phyloP scores from a whole-genome alignment of 169 alveolate species.

The Plasmodium ovale region DNA sequence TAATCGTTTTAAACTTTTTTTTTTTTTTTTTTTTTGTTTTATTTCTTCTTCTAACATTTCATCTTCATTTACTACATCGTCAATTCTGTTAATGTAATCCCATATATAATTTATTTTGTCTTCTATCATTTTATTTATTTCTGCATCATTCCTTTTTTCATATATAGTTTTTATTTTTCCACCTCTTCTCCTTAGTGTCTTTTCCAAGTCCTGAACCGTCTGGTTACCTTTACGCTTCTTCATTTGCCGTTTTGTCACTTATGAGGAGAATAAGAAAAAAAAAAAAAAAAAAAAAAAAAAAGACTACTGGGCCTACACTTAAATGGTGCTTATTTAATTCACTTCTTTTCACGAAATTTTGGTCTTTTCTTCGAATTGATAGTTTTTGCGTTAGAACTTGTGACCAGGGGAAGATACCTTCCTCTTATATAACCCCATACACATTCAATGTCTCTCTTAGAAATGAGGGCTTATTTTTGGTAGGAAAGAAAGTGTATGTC shows the following conservation, averaged over 20 bases:
- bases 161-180: constrained; percentile 67
- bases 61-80: constrained; percentile 53
- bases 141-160: constrained; percentile 34
- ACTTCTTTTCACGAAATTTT: too few relatives aligned
- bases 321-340: not conserved
- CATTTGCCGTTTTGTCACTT: constrained; percentile 16
- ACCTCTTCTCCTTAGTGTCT: constrained; percentile 38
- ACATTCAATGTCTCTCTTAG: too few relatives aligned
- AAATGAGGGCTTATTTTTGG: too few relatives aligned
- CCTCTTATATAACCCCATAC: too few relatives aligned
- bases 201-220: constrained; percentile 20
- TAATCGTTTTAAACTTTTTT: constrained; percentile 12
- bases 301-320: not conserved
- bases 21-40: constrained; percentile 60
- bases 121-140: constrained; percentile 36
- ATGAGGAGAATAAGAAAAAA: not conserved
- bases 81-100: constrained; percentile 67
- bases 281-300: constrained; percentile 3
- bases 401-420: too few relatives aligned
- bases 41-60: constrained; percentile 55
- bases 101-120: constrained; percentile 49
- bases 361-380: too few relatives aligned
- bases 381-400: too few relatives aligned
- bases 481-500: too few relatives aligned
- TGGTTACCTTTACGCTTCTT: not conserved